Conservation (phyloP, 1,284 basidiomycete species). For the Boletellus deceptivus region DNA sequence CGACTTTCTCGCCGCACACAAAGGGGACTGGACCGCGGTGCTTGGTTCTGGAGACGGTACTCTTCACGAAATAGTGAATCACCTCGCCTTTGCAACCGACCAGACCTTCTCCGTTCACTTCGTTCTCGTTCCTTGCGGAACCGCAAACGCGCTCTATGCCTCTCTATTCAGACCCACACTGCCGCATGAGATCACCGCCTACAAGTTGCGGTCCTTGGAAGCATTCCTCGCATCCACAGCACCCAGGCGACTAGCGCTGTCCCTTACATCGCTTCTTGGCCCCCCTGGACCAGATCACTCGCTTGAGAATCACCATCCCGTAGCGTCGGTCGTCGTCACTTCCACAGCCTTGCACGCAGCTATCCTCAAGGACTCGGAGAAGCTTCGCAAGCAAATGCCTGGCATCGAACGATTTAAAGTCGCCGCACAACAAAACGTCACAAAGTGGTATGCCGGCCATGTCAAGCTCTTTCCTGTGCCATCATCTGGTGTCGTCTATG, state of each 20-base stretch:
- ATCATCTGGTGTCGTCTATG: conserved; percentile 43
- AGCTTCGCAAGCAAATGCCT: conserved; percentile 64
- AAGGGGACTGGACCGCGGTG: conserved; percentile 47
- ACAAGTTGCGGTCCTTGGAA: conserved; percentile 55
- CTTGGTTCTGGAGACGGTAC: conserved; percentile 91
- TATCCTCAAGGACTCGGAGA: conserved; percentile 81
- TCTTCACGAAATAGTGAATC: conserved; percentile 79
- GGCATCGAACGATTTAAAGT: conserved; percentile 85
- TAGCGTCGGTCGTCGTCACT: conserved; percentile 61
- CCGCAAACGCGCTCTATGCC: conserved; percentile 91
- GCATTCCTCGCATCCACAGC: conserved; percentile 40
- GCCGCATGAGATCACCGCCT: conserved; percentile 31
- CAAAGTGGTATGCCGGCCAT: conserved; percentile 67
- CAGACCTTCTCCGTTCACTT: conserved; percentile 36
- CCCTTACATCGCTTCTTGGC: conserved; percentile 48
- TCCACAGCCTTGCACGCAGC: conserved; percentile 87
- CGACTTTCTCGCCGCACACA: conserved; percentile 36
- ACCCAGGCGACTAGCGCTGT: conserved; percentile 55
- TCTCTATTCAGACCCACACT: conserved; percentile 51
- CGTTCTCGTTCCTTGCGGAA: conserved; percentile 76
- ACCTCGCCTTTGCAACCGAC: conserved; percentile 41
- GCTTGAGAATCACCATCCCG: conserved; percentile 16
- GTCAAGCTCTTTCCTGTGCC: conserved; percentile 53
- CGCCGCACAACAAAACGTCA: conserved; percentile 76
- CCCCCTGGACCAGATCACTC: conserved; percentile 25